phyloP scores from a whole-genome alignment of 495 filamentous ascomycete species.

The Aspergillus saccharolyticus region DNA sequence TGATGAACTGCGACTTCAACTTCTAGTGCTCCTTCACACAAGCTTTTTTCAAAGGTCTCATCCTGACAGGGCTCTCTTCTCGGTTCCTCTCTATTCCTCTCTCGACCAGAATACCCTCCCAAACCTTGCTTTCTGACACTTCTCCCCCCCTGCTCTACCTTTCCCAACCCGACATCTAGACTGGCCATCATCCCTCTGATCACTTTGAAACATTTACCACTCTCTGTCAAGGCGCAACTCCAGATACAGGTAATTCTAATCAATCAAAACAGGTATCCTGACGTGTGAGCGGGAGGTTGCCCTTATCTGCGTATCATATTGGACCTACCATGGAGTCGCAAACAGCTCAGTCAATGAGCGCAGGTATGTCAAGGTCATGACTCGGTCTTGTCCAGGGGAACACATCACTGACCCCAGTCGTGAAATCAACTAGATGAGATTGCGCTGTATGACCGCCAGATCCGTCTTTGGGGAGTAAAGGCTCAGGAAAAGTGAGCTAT shows the following conservation, averaged over 20 bases:
- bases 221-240: background rate
- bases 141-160: background rate
- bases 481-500: conserved; percentile 70
- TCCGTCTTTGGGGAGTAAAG: conserved; percentile 95
- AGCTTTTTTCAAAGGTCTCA: too few species aligned
- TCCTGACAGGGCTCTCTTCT: too few species aligned
- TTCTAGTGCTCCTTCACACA: too few species aligned
- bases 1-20: background rate
- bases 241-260: background rate
- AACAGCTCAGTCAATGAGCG: conserved; percentile 44
- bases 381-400: background rate
- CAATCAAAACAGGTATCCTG: background rate
- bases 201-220: background rate
- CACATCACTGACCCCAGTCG: conserved; percentile 5
- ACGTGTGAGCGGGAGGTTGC: background rate
- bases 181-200: background rate
- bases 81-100: background rate
- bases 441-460: conserved; percentile 95
- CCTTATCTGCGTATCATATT: background rate
- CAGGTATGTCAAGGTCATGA: conserved; percentile 34
- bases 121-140: background rate
- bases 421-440: conserved; percentile 68
- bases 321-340: conserved; percentile 28
- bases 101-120: background rate
- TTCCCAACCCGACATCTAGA: background rate